Evolutionary conservation across 768 basidiomycete genomes (phyloP).

Genomic region (Suillus americanus): DNA sequence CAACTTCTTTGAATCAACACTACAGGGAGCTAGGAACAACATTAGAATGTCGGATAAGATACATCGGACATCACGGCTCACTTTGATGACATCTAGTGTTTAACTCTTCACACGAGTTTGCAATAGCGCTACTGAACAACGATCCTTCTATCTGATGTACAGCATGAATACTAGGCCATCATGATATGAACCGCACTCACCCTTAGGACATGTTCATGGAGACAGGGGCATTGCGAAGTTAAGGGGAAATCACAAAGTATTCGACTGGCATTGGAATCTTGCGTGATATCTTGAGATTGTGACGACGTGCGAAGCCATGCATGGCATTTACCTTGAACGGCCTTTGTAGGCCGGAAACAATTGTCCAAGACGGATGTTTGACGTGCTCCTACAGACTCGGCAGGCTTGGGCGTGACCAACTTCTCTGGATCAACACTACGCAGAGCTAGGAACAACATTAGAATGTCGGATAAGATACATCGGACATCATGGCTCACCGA

Average conservation of each 20-base stretch:
- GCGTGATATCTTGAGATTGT: neutral
- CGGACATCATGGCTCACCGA: constrained; percentile 10
- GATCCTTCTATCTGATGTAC: no score
- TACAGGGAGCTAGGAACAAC: neutral
- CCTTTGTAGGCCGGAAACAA: neutral
- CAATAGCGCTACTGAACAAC: no score
- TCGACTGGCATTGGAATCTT: neutral
- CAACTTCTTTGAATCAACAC: neutral
- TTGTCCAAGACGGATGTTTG: neutral
- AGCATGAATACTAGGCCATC: neutral
- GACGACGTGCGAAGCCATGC: neutral
- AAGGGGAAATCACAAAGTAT: neutral
- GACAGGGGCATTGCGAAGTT: neutral
- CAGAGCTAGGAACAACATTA: neutral
- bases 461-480: neutral
- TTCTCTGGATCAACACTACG: neutral
- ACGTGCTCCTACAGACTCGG: neutral
- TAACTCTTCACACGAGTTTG: no score
- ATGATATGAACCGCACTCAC: neutral
- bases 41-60: neutral
- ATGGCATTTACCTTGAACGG: neutral
- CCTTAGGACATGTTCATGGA: neutral
- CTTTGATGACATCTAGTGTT: constrained; percentile 16
- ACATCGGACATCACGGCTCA: constrained; percentile 8
- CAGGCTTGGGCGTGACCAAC: neutral